These are phyloP conservation scores for Fusarium sp. DNA, from an alignment of 2,329 filamentous ascomycete genomes.

Conservation along the genomic window DNA sequence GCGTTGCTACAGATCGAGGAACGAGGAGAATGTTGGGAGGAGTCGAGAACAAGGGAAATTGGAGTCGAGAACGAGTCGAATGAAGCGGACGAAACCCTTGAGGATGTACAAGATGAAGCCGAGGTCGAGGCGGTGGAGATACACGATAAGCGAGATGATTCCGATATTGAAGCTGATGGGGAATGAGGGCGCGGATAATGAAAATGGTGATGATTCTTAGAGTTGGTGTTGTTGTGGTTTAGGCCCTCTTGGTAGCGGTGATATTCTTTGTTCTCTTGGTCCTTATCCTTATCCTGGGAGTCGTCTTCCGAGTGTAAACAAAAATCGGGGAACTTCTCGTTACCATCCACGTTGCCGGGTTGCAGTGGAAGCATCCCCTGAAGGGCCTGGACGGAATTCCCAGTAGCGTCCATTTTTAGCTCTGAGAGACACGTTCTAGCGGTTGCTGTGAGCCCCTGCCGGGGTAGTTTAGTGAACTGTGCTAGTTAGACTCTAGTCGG, in stretches of 20 bases:
- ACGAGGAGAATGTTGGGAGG: conserved; percentile 22
- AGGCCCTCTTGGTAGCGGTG: conserved; percentile 15
- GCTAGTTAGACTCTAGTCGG: background rate
- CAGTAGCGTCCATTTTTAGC: conserved; percentile 41
- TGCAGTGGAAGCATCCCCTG: conserved; percentile 47
- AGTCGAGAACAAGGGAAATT: conserved; percentile 35
- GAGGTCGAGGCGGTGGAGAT: conserved; percentile 42
- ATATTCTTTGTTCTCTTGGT: conserved; percentile 17
- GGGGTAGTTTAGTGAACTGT: background rate
- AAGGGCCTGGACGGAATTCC: conserved; percentile 31
- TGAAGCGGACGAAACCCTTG: conserved; percentile 39
- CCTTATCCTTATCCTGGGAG: conserved; percentile 17
- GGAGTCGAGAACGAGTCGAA: conserved; percentile 41
- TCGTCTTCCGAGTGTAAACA: conserved; percentile 55
- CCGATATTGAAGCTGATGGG: conserved; percentile 40
- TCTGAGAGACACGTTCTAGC: conserved; percentile 19
- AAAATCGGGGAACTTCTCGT: conserved; percentile 56
- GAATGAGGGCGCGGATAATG: conserved; percentile 43
- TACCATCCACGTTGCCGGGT: conserved; percentile 54
- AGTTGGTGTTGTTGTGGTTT: conserved; percentile 36
- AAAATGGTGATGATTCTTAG: conserved; percentile 44
- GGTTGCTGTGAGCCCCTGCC: conserved; percentile 25
- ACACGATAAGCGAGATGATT: conserved; percentile 44
- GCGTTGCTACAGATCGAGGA: conserved; percentile 10
- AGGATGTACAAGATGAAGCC: conserved; percentile 35